These are phyloP conservation scores for Paramecium primaurelia DNA, from an alignment of 73 alveolate genomes.

Conservation along the genomic window DNA sequence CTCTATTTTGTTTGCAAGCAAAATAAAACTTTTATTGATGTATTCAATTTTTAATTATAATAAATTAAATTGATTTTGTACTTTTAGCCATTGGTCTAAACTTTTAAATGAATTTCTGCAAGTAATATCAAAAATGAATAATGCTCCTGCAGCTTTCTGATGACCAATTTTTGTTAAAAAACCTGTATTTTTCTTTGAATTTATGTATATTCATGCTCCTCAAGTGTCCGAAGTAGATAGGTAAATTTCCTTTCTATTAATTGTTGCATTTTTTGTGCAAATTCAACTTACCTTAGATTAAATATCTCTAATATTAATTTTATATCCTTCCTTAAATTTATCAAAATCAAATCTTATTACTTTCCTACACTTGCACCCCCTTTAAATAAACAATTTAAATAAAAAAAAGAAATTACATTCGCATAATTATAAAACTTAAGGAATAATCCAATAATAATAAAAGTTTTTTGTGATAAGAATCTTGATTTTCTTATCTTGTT, in stretches of 20 bases:
- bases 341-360: not conserved
- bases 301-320: not conserved
- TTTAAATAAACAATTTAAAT: not conserved
- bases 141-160: conserved; percentile 79
- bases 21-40: not conserved
- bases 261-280: not conserved
- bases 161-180: conserved; percentile 75
- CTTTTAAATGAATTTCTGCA: conserved; percentile 46
- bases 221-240: conserved; percentile 4
- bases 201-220: not conserved
- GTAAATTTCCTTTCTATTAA: not conserved
- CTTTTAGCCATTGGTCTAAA: conserved; percentile 51
- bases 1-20: conserved; percentile 3
- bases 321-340: not conserved
- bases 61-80: not conserved
- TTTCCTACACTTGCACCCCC: conserved; percentile 22
- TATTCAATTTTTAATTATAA: not conserved
- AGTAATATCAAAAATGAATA: conserved; percentile 74
- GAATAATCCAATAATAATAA: too few relatives aligned
- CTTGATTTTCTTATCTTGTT: too few relatives aligned
- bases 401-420: too few relatives aligned
- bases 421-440: too few relatives aligned
- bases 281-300: not conserved
- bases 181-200: conserved; percentile 12
- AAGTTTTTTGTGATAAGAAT: too few relatives aligned